These are phyloP conservation scores for Zygoascus bituminiphila DNA, from an alignment of 805 yeast species.

Conservation along the genomic window DNA sequence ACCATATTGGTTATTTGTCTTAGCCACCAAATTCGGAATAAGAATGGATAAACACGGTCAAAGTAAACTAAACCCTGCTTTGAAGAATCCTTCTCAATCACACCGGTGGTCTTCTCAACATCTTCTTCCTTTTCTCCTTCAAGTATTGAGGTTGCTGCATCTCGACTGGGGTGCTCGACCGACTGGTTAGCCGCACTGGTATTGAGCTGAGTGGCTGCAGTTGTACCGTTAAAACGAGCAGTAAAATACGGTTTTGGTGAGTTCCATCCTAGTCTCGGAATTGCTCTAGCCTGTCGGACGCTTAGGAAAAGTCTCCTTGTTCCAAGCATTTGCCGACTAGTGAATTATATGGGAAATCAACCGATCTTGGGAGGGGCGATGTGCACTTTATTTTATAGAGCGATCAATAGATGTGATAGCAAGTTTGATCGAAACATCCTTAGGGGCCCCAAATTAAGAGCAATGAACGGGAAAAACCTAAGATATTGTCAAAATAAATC, in stretches of 20 bases:
- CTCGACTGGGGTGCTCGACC: not conserved
- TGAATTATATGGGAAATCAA: too few species aligned
- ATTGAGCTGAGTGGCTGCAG: not conserved
- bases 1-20: conserved; percentile 1
- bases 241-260: not conserved
- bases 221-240: not conserved
- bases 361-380: too few species aligned
- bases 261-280: not conserved
- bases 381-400: too few species aligned
- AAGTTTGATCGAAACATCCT: too few species aligned
- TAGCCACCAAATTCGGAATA: conserved; percentile 7
- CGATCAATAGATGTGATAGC: too few species aligned
- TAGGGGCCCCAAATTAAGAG: too few species aligned
- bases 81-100: conserved; percentile 16
- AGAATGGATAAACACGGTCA: conserved; percentile 44
- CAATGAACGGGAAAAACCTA: too few species aligned
- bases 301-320: not conserved
- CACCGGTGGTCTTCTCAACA: conserved; percentile 21
- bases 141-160: not conserved
- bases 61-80: conserved; percentile 39
- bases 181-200: not conserved
- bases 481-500: too few species aligned
- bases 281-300: not conserved
- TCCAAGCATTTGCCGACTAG: too few species aligned
- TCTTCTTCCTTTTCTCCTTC: conserved; percentile 10